Evolutionary conservation across 2,329 filamentous ascomycete species (phyloP).

Genomic region (Madurella mycetomatis): DNA sequence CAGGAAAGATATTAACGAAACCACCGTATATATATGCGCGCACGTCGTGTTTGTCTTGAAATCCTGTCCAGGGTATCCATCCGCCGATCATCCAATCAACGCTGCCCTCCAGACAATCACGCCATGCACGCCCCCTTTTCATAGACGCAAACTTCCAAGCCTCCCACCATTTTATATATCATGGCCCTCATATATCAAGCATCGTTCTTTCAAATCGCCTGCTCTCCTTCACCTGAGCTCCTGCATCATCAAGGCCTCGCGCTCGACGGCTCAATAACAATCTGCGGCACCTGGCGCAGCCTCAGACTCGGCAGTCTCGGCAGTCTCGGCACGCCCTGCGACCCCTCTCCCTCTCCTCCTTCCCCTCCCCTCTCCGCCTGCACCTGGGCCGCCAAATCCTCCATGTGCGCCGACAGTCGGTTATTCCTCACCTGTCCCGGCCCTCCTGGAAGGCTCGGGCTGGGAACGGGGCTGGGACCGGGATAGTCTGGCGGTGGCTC

Average conservation of each 20-base stretch:
- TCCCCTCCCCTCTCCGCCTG: neutral
- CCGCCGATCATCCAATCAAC: neutral
- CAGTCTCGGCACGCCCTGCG: slow-evolving; percentile 35
- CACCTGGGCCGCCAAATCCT: slow-evolving; percentile 25
- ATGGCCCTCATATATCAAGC: neutral
- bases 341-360: slow-evolving; percentile 29
- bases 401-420: slow-evolving; percentile 32
- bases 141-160: too few species aligned
- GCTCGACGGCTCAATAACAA: slow-evolving; percentile 54
- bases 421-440: slow-evolving; percentile 29
- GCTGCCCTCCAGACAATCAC: neutral
- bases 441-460: neutral
- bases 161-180: too few species aligned
- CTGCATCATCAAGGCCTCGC: slow-evolving; percentile 28
- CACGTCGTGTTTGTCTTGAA: neutral
- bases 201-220: neutral
- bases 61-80: neutral
- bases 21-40: slow-evolving; percentile 71
- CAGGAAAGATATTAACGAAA: slow-evolving; percentile 21
- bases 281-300: slow-evolving; percentile 48
- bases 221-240: neutral
- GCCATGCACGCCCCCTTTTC: too few species aligned
- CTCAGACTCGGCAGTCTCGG: slow-evolving; percentile 53
- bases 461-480: slow-evolving; percentile 27
- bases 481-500: slow-evolving; percentile 52